Evolutionary conservation across 164 flowering plant genomes (phyloP).

Genomic region (Brasenia schreberi): DNA sequence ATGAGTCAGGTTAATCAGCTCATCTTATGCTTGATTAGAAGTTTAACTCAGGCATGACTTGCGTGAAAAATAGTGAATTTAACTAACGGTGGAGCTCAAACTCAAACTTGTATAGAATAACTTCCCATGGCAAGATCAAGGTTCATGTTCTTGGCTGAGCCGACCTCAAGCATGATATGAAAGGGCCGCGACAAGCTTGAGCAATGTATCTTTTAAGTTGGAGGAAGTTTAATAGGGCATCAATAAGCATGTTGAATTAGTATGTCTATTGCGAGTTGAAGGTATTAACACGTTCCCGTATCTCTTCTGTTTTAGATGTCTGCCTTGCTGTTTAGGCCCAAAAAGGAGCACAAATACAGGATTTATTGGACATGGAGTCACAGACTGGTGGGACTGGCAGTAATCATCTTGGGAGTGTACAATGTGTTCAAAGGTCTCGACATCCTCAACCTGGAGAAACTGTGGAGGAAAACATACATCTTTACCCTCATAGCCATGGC

Average conservation of each 20-base stretch:
- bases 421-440: not conserved
- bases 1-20: no score
- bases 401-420: not conserved
- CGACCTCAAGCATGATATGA: no score
- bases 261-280: not conserved
- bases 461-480: not conserved
- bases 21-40: no score
- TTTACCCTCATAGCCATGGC: not conserved
- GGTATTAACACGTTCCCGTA: not conserved
- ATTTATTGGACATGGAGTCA: not conserved
- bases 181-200: no score
- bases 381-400: not conserved
- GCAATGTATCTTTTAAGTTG: not conserved
- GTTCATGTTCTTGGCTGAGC: no score
- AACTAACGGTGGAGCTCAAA: no score
- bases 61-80: no score
- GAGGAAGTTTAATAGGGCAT: not conserved
- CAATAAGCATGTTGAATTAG: no score
- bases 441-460: not conserved
- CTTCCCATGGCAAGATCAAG: no score
- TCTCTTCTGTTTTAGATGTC: not conserved
- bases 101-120: no score
- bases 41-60: no score
- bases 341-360: not conserved
- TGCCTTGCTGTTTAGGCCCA: not conserved